Percentiles rank a stretch among this genome's conserved stretches.
phyloP scores from a whole-genome alignment of 345 rosid genomes.

The Gossypioides kirkii region DNA sequence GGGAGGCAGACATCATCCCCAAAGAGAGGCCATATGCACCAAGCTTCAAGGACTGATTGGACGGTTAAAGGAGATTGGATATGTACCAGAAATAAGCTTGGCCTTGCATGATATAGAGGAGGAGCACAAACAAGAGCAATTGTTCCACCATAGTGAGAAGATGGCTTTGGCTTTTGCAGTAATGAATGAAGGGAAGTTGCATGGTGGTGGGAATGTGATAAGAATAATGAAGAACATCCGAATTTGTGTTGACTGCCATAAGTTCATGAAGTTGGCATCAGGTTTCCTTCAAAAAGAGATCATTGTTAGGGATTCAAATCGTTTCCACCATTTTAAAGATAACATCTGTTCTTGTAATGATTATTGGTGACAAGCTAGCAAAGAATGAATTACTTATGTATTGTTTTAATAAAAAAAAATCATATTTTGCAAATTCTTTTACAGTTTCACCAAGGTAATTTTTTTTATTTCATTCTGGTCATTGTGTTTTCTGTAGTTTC shows the following conservation, averaged over 20 bases:
- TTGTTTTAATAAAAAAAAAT: no score
- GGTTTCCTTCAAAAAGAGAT: slow-evolving; percentile 58
- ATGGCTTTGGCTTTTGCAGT: slow-evolving; percentile 66
- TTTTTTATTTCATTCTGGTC: no score
- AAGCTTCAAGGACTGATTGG: slow-evolving; percentile 47
- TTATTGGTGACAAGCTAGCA: slow-evolving; percentile 49
- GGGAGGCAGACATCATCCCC: slow-evolving; percentile 60
- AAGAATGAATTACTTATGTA: no score
- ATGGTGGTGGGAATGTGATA: slow-evolving; percentile 26
- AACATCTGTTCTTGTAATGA: slow-evolving; percentile 70
- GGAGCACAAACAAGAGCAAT: slow-evolving; percentile 73
- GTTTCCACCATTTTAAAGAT: slow-evolving; percentile 74
- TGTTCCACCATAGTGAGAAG: slow-evolving; percentile 74
- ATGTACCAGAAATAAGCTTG: slow-evolving; percentile 64
- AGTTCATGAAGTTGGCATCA: slow-evolving; percentile 82
- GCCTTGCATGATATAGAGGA: slow-evolving; percentile 66
- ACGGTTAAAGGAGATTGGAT: slow-evolving; percentile 62
- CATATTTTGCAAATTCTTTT: no score
- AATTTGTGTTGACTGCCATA: slow-evolving; percentile 82
- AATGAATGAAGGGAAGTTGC: slow-evolving; percentile 34
- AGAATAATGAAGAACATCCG: slow-evolving; percentile 76
- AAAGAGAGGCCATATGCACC: slow-evolving; percentile 46
- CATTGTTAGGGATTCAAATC: slow-evolving; percentile 71
- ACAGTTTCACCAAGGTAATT: no score
- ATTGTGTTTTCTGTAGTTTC: no score